phyloP scores from a whole-genome alignment of 495 filamentous ascomycete species.

The Xylaria bambusicola region DNA sequence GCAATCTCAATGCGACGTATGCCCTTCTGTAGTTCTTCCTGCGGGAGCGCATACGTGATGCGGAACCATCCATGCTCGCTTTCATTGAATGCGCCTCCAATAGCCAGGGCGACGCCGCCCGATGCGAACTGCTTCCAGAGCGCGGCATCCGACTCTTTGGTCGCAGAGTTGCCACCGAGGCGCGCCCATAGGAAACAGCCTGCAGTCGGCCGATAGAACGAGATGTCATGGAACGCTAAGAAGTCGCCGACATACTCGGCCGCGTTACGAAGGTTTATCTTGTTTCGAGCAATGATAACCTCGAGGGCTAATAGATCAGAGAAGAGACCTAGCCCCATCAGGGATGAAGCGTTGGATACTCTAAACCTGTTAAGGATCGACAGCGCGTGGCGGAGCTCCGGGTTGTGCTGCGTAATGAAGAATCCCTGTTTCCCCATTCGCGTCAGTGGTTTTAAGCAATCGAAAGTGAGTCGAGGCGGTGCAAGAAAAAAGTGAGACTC shows the following conservation, averaged over 20 bases:
- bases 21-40: not conserved
- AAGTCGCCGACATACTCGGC: conserved; percentile 6
- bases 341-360: conserved; percentile 1
- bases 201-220: conserved; percentile 4
- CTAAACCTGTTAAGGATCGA: not conserved
- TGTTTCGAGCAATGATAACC: not conserved
- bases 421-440: conserved; percentile 8
- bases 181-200: conserved; percentile 6
- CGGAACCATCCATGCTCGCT: not conserved
- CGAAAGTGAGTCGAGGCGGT: no score
- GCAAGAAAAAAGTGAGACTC: no score
- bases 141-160: conserved; percentile 1
- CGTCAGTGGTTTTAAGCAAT: no score
- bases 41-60: conserved; percentile 3
- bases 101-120: conserved; percentile 1
- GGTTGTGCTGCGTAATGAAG: conserved; percentile 1
- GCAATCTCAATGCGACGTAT: conserved; percentile 1
- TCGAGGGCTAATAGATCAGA: not conserved
- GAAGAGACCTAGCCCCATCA: not conserved
- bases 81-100: not conserved
- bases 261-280: not conserved
- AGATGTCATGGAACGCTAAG: not conserved
- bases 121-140: not conserved
- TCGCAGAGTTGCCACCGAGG: conserved; percentile 1
- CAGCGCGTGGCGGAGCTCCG: conserved; percentile 2